Evolutionary conservation across 2,329 filamentous ascomycete genomes (phyloP).

Genomic region (Arthrobotrys iridis): DNA sequence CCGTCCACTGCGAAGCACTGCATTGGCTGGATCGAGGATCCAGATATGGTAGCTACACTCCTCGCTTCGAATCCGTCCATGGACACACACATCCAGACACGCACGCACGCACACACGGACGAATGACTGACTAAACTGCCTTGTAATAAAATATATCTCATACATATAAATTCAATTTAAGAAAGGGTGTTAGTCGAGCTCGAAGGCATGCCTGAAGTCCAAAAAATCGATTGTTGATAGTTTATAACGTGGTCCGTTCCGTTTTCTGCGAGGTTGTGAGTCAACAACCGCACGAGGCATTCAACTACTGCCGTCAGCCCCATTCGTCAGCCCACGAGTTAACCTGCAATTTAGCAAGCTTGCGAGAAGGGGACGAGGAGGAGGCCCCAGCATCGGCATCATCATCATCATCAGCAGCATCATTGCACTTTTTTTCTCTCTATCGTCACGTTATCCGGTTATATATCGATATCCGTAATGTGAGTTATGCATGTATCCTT

Average conservation of each 20-base stretch:
- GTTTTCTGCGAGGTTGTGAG: slow-evolving; percentile 3
- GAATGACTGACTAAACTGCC: too few species aligned
- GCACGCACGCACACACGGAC: too few species aligned
- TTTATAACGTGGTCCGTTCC: slow-evolving; percentile 29
- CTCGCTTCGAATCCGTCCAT: too few species aligned
- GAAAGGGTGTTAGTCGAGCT: too few species aligned
- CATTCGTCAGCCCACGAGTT: slow-evolving; percentile 48
- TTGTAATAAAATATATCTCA: too few species aligned
- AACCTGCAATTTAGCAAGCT: slow-evolving; percentile 9
- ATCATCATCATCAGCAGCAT: neutral
- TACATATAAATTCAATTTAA: too few species aligned
- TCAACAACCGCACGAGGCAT: slow-evolving; percentile 23
- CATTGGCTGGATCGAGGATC: slow-evolving; percentile 47
- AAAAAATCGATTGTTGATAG: slow-evolving; percentile 16
- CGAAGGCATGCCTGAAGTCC: slow-evolving; percentile 26
- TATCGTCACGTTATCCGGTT: slow-evolving; percentile 37
- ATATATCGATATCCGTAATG: slow-evolving; percentile 10
- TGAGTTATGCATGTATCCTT: too few species aligned
- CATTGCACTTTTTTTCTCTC: too few species aligned
- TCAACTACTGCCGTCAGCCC: slow-evolving; percentile 30
- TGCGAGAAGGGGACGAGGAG: neutral
- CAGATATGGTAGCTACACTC: slow-evolving; percentile 11
- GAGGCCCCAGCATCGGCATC: slow-evolving; percentile 36
- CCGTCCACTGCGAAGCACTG: neutral
- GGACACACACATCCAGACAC: too few species aligned